phyloP scores from a whole-genome alignment of 305 asterid genomes.

The Fraxinus angustifolia region DNA sequence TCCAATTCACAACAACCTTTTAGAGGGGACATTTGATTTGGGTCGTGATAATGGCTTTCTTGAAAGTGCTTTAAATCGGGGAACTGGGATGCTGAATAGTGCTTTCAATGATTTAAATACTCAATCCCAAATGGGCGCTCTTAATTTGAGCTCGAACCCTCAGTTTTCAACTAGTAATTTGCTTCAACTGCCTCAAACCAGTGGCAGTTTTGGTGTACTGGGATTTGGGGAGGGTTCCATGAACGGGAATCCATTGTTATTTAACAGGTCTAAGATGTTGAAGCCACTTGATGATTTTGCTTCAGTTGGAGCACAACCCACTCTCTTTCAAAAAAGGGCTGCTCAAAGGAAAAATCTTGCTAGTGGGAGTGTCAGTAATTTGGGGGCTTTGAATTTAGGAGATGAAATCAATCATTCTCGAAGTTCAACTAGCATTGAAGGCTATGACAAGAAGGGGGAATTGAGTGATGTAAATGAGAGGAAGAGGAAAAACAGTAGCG shows the following conservation, averaged over 20 bases:
- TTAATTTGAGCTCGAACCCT: slow-evolving; percentile 32
- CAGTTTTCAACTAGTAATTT: slow-evolving; percentile 34
- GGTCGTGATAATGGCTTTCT: slow-evolving; percentile 56
- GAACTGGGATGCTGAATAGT: slow-evolving; percentile 28
- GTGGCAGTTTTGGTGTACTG: slow-evolving; percentile 40
- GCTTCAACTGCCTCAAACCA: slow-evolving; percentile 37
- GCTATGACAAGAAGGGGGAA: slow-evolving; percentile 27
- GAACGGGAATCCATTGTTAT: slow-evolving; percentile 31
- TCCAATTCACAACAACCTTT: slow-evolving; percentile 31
- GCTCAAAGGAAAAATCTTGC: slow-evolving; percentile 68
- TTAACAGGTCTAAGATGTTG: slow-evolving; percentile 56
- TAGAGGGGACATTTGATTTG: slow-evolving; percentile 49
- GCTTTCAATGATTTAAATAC: slow-evolving; percentile 42
- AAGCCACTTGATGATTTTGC: slow-evolving; percentile 71
- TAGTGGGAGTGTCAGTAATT: slow-evolving; percentile 27
- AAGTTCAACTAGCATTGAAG: slow-evolving; percentile 14
- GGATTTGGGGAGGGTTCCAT: slow-evolving; percentile 39
- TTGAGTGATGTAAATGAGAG: slow-evolving; percentile 31
- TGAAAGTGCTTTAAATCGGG: slow-evolving; percentile 35
- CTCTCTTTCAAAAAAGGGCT: slow-evolving; percentile 86
- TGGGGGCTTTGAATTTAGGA: slow-evolving; percentile 45
- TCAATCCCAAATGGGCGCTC: slow-evolving; percentile 36
- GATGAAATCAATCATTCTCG: slow-evolving; percentile 30
- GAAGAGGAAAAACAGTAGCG: slow-evolving; percentile 48
- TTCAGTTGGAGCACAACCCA: slow-evolving; percentile 68